These are phyloP conservation scores for Russula lepida DNA, from an alignment of 768 basidiomycete species.

Conservation along the genomic window DNA sequence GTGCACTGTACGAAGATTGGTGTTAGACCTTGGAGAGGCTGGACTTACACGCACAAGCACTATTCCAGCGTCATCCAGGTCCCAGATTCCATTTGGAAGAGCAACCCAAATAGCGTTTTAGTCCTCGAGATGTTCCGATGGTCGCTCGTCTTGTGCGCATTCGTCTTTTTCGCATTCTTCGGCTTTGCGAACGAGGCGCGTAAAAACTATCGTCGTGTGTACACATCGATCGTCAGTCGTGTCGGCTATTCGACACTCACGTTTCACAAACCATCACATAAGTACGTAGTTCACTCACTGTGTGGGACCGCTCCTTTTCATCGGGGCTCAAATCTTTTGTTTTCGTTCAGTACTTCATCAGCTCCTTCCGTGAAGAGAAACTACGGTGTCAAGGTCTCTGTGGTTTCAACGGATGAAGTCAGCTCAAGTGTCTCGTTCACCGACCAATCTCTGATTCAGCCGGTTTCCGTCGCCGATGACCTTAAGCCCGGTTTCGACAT, in stretches of 20 bases:
- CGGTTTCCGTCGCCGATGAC: not conserved
- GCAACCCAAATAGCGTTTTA: not conserved
- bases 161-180: not conserved
- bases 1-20: not conserved
- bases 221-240: slow-evolving; percentile 7
- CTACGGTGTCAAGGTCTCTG: not conserved
- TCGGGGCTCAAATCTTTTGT: not conserved
- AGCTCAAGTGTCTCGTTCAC: not conserved
- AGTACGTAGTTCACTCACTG: not conserved
- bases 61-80: slow-evolving; percentile 34
- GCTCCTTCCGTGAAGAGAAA: not conserved
- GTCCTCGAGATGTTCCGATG: not conserved
- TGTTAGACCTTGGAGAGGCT: slow-evolving; percentile 32
- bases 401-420: not conserved
- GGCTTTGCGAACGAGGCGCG: not conserved
- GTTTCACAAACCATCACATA: not conserved
- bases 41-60: slow-evolving; percentile 41
- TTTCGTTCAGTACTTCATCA: not conserved
- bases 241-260: slow-evolving; percentile 21
- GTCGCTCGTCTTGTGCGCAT: not conserved
- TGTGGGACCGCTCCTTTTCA: no score
- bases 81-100: slow-evolving; percentile 35
- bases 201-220: not conserved
- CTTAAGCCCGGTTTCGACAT: not conserved
- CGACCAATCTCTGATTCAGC: not conserved